Conservation (phyloP, 2,329 filamentous ascomycete species). For the Diaporthe velutina region DNA sequence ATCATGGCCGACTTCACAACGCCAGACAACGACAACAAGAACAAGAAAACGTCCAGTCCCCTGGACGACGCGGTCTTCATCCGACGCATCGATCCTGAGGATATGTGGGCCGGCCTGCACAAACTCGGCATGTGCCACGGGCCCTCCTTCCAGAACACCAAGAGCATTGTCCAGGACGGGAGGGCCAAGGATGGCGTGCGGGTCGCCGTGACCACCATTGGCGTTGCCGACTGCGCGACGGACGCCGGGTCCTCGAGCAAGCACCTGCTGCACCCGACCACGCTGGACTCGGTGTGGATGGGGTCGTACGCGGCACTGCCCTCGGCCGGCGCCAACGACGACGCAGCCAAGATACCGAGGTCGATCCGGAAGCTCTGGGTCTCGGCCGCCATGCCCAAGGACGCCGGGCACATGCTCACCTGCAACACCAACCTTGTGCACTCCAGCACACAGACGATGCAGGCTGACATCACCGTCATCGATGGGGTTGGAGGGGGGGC, state of each 20-base stretch:
- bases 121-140: constrained; percentile 41
- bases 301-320: constrained; percentile 38
- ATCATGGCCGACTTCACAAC: background rate
- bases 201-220: background rate
- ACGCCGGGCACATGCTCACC: background rate
- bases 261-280: constrained; percentile 44
- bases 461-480: background rate
- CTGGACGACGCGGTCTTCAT: background rate
- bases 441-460: background rate
- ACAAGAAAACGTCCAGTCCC: too few relatives aligned
- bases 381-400: background rate
- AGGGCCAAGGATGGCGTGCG: background rate
- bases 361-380: constrained; percentile 22
- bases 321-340: background rate
- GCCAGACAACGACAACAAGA: too few relatives aligned
- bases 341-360: background rate
- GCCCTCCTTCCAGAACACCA: constrained; percentile 43
- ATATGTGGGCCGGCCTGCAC: constrained; percentile 39
- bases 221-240: too few relatives aligned
- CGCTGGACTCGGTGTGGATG: constrained; percentile 43
- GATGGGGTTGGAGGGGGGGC: background rate
- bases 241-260: background rate
- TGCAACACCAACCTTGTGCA: too few relatives aligned
- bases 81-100: constrained; percentile 39
- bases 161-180: background rate